Conservation (phyloP, 306 rosid genomes). For the Trifolium repens region DNA sequence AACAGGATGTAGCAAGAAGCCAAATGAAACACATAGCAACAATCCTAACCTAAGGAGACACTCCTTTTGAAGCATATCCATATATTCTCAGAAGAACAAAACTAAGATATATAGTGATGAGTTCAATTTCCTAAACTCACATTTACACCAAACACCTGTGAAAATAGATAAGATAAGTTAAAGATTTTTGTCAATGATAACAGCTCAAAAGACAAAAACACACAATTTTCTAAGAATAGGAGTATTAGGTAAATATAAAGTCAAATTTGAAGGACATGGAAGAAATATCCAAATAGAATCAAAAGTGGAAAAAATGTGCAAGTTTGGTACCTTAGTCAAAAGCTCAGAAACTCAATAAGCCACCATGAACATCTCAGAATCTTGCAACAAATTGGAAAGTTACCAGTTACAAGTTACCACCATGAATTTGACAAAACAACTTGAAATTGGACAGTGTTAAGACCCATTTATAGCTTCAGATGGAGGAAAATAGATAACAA, state of each 20-base stretch:
- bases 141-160: constrained; percentile 39
- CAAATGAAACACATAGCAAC: constrained; percentile 47
- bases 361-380: constrained; percentile 37
- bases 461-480: neutral
- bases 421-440: constrained; percentile 30
- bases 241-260: constrained; percentile 30
- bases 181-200: constrained; percentile 26
- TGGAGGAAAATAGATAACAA: constrained; percentile 18
- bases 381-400: constrained; percentile 13
- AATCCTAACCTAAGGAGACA: constrained; percentile 44
- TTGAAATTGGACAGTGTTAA: constrained; percentile 14
- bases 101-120: neutral
- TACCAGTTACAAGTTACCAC: constrained; percentile 12
- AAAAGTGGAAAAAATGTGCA: constrained; percentile 30
- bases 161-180: constrained; percentile 28
- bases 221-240: constrained; percentile 35
- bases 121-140: constrained; percentile 20
- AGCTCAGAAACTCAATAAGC: constrained; percentile 48
- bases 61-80: constrained; percentile 61
- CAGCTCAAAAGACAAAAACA: constrained; percentile 40
- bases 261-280: constrained; percentile 23
- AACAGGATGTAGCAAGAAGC: constrained; percentile 53
- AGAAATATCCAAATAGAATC: constrained; percentile 9
- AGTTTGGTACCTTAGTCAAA: constrained; percentile 58
- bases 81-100: constrained; percentile 34